Evolutionary conservation across 129 eudicot species (phyloP).

Genomic region (Rutidosis leptorrhynchoides): DNA sequence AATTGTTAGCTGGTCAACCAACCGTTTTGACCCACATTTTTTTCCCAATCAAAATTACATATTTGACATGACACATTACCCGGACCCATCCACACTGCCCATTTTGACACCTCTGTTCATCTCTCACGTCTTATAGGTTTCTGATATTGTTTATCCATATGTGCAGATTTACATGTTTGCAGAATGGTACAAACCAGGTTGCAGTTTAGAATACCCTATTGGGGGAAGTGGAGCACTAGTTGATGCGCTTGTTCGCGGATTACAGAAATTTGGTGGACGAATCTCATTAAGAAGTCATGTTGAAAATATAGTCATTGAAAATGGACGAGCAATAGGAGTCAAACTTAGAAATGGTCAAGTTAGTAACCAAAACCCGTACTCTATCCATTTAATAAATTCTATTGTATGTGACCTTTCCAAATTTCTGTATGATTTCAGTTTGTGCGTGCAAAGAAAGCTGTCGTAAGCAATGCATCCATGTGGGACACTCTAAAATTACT

Average conservation of each 20-base stretch:
- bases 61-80: background rate
- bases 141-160: slow-evolving; percentile 10
- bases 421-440: slow-evolving; percentile 43
- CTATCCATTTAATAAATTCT: background rate
- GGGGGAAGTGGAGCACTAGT: slow-evolving; percentile 89
- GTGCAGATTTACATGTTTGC: slow-evolving; percentile 93
- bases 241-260: slow-evolving; percentile 85
- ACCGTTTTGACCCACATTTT: background rate
- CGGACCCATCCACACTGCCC: background rate
- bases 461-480: slow-evolving; percentile 97
- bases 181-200: slow-evolving; percentile 97
- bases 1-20: background rate
- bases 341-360: slow-evolving; percentile 91
- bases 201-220: slow-evolving; percentile 83
- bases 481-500: slow-evolving; percentile 83
- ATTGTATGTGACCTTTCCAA: background rate
- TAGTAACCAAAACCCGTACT: slow-evolving; percentile 32
- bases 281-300: slow-evolving; percentile 83
- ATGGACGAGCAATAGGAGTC: slow-evolving; percentile 90
- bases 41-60: background rate
- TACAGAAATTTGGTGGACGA: slow-evolving; percentile 79
- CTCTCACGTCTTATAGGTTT: background rate
- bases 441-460: slow-evolving; percentile 89
- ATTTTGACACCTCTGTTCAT: background rate
- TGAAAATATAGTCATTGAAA: slow-evolving; percentile 68